phyloP scores from a whole-genome alignment of 192 early-diverging fungal genomes.

The Entomortierella parvispora region DNA sequence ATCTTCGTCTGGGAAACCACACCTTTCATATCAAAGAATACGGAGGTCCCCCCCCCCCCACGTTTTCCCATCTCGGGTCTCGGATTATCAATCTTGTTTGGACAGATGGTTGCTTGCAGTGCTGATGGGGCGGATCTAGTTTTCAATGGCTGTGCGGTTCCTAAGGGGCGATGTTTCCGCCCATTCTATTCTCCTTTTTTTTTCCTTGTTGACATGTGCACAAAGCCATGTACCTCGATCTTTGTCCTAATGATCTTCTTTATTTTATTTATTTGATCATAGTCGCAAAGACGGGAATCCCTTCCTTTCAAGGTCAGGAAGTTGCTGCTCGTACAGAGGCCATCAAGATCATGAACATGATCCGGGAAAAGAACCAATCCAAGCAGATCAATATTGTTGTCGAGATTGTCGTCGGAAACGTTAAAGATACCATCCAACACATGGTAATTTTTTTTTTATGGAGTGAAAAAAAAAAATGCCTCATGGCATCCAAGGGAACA shows the following conservation, averaged over 20 bases:
- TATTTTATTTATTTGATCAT: background rate
- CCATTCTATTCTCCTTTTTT: background rate
- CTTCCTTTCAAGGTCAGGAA: conserved; percentile 39
- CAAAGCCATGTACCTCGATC: background rate
- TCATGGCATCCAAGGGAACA: background rate
- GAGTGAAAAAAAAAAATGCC: background rate
- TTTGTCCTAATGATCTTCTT: background rate
- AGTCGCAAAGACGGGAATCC: conserved; percentile 51
- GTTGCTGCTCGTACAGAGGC: conserved; percentile 21
- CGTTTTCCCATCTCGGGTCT: too few species aligned
- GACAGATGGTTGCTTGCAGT: too few species aligned
- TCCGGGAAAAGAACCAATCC: conserved; percentile 30
- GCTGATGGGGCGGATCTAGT: too few species aligned
- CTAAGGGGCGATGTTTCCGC: too few species aligned
- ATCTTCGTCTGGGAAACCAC: too few species aligned
- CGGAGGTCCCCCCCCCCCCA: too few species aligned
- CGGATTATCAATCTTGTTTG: too few species aligned
- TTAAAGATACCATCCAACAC: conserved; percentile 64
- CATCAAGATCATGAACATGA: conserved; percentile 33
- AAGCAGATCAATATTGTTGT: conserved; percentile 63
- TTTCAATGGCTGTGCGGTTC: too few species aligned
- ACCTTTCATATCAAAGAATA: too few species aligned
- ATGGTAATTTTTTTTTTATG: conserved; percentile 52
- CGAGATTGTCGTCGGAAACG: conserved; percentile 62
- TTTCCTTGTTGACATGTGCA: background rate